Evolutionary conservation across 1,284 basidiomycete species (phyloP), one percentile per base, ranked within the genome.

Genomic region (Omphalotus olearius): DNA sequence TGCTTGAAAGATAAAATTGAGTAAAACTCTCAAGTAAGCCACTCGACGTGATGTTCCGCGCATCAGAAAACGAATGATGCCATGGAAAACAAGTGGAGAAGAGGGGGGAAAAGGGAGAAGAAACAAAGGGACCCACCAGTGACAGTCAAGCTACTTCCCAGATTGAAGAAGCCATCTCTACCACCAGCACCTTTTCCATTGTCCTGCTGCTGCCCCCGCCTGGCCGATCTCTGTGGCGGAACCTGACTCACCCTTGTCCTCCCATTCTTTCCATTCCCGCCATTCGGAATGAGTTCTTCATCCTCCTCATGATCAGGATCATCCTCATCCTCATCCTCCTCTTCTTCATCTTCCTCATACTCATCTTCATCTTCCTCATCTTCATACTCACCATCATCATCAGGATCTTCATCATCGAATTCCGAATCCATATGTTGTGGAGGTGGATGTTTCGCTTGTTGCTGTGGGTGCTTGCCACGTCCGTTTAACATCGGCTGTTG

Each of bases 91-190:
- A 40, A 40, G 20, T 40, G 38, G 38, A 40, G 16, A 40, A 2
- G 4, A 9, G 14, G 26, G 18, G 20, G 18, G 18, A 10, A 26
- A 42, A 42, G 17, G 35, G 26, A 41, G 36, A 49, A 51, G 30
- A 41, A 47, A 26, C 45, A 20, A 58, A 38, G 13, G 48, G 10
- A 35, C 6, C 5, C 75, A 85, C 91, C 91, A 65, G 92, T 89
- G 61, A 92, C 90, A 49, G 91, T 88, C 30, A 94, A 73, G 62
- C 80, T 88, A 64, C 73, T 84, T 51, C 88, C 86, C 59, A 92
- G 83, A 59, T 83, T 86, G 68, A 93, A 89, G 56, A 91, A 75
- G 58, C 91, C 88, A 59, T 72, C 64, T 69, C 74, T 62, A 67
- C 72, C 48, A 71, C 35, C 65, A 46, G 70, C 52, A 63, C 63